A percentile compares a stretch with the other conserved stretches of the same genome.
phyloP scores from a whole-genome alignment of 345 rosid genomes.

The Gossypium ekmanianum region DNA sequence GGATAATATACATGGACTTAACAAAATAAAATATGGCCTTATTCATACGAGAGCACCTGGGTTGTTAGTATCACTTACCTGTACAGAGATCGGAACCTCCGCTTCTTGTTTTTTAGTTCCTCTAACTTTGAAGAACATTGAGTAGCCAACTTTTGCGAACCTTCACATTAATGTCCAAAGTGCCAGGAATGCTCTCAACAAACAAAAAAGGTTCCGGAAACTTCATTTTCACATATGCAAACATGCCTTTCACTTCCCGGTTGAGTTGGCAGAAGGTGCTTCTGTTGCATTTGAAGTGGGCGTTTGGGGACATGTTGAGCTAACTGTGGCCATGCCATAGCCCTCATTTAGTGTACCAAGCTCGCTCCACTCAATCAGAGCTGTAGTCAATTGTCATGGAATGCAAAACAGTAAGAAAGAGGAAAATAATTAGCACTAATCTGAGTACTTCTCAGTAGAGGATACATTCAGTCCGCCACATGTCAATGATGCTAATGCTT shows the following conservation, averaged over 20 bases:
- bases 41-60: constrained; percentile 19
- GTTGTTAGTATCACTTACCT: constrained; percentile 17
- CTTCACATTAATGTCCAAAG: not conserved
- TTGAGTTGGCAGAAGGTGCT: constrained; percentile 31
- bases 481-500: constrained; percentile 80
- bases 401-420: constrained; percentile 7
- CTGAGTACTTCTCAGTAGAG: constrained; percentile 23
- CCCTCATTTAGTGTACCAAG: constrained; percentile 41
- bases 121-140: constrained; percentile 12
- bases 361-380: constrained; percentile 55
- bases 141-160: constrained; percentile 6
- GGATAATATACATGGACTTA: constrained; percentile 30
- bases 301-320: constrained; percentile 51
- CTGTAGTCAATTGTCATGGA: constrained; percentile 39
- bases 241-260: constrained; percentile 27
- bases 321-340: constrained; percentile 30
- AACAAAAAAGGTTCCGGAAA: not conserved
- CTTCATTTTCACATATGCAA: not conserved
- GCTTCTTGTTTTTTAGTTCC: constrained; percentile 2
- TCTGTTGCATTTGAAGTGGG: constrained; percentile 47
- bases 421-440: not conserved
- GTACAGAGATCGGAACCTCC: constrained; percentile 27
- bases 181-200: not conserved
- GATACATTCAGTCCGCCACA: constrained; percentile 87
- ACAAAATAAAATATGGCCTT: constrained; percentile 13